A percentile compares a stretch with the other conserved stretches of the same genome.
Evolutionary conservation across 345 rosid species (phyloP).

Genomic region (Rubroshorea leprosula): DNA sequence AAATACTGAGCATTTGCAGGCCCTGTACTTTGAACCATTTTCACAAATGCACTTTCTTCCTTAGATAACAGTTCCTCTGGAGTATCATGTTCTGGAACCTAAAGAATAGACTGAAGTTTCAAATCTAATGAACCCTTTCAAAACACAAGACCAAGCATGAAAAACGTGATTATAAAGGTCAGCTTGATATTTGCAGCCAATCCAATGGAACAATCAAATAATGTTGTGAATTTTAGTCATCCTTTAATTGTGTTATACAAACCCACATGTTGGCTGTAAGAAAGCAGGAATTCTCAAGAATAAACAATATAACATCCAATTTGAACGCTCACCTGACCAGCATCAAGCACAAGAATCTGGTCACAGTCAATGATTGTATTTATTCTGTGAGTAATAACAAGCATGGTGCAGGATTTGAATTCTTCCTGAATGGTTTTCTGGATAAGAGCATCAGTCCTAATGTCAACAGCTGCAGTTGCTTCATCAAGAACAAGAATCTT

Average conservation of each 20-base stretch:
- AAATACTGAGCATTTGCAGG: slow-evolving; percentile 90
- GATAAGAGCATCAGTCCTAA: slow-evolving; percentile 79
- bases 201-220: too few species aligned
- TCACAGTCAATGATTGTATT: slow-evolving; percentile 81
- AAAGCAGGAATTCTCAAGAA: background rate
- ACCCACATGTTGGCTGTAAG: background rate
- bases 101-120: too few species aligned
- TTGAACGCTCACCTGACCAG: slow-evolving; percentile 55
- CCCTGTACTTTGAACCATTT: slow-evolving; percentile 95
- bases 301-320: slow-evolving; percentile 3
- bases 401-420: slow-evolving; percentile 81
- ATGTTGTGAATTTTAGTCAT: too few species aligned
- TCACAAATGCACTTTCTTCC: slow-evolving; percentile 74
- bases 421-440: slow-evolving; percentile 88
- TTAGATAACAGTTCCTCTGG: slow-evolving; percentile 66
- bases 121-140: too few species aligned
- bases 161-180: too few species aligned
- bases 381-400: slow-evolving; percentile 81
- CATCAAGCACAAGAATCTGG: slow-evolving; percentile 72
- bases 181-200: too few species aligned
- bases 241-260: too few species aligned
- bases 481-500: slow-evolving; percentile 96
- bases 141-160: too few species aligned
- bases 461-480: slow-evolving; percentile 96
- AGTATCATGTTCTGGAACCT: slow-evolving; percentile 80